Base-by-base conservation (phyloP, 305 asterid genomes). In the Coffea humblotiana region DNA sequence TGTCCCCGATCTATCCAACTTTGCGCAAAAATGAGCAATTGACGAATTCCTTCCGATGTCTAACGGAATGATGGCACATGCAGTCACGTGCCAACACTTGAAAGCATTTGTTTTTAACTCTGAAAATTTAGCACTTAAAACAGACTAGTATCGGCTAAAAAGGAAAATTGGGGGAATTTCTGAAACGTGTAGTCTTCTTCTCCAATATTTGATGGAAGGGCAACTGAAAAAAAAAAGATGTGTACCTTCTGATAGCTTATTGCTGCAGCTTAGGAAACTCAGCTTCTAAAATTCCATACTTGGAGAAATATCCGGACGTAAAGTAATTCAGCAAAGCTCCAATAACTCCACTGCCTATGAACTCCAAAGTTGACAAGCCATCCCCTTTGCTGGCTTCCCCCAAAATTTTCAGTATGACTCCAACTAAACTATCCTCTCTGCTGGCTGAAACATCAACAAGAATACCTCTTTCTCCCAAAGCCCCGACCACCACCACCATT, bases 291-390 rank as follows among this genome's bases (percentile, higher is more conserved):
- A 91, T 78, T 89, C 85, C 88, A 66, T 95, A 98, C 89, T 91
- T 94, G 18, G 91, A 87, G 89, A 92, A 93, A 87, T 82, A 87
- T 81, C 98, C 99, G 81, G 96, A 93, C 13, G 96, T 82, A 96
- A 84, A 74, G 99, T 29, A 29, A n/a, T n/a, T n/a, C n/a, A n/a
- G n/a, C n/a, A n/a, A n/a, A n/a, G n/a, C 88, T 60, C 86, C 88
- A 74, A 96, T 96, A 74, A 88, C 98, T 63, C 98, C 98, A 83
- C 99, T 94, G 77, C 99, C 98, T 79, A 92, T 92, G 77, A 96
- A 96, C 88, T 96, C 99, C 80, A 94, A 96, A 71, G 98, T 94
- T 58, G 99, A 96, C 49, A 96, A 98, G 37, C 99, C 98, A 23
- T 94, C 98, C 70, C 90, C 98, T 86, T 88, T 89, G 90, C 95